phyloP scores from a whole-genome alignment of 2,329 filamentous ascomycete genomes.

The Epichloe coenophiala region DNA sequence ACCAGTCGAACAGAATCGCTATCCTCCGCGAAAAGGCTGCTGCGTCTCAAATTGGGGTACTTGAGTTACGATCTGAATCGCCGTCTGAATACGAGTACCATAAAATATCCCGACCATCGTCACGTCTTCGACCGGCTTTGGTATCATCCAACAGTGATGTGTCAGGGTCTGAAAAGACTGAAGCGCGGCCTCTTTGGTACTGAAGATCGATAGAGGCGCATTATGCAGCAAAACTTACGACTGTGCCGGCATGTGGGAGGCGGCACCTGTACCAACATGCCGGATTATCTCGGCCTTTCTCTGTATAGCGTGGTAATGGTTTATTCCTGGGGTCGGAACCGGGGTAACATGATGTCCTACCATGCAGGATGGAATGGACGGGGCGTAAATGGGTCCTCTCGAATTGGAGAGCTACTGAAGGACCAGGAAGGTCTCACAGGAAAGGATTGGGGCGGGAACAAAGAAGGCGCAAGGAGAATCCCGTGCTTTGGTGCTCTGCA shows the following conservation, averaged over 20 bases:
- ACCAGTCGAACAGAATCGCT: slow-evolving; percentile 24
- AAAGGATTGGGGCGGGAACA: too few species aligned
- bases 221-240: neutral
- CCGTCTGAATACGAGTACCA: slow-evolving; percentile 3
- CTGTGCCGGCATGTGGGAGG: neutral
- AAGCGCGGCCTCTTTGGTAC: slow-evolving; percentile 1
- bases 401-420: neutral
- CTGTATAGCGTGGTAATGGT: neutral
- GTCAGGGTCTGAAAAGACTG: neutral
- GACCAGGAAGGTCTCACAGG: neutral
- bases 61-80: slow-evolving; percentile 15
- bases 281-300: neutral
- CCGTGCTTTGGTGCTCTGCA: too few species aligned
- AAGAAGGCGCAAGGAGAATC: neutral
- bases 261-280: neutral
- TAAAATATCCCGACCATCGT: slow-evolving; percentile 6
- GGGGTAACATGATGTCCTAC: neutral
- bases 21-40: slow-evolving; percentile 39
- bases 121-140: slow-evolving; percentile 1
- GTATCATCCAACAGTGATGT: neutral
- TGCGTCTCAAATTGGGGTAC: slow-evolving; percentile 33
- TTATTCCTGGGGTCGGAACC: neutral
- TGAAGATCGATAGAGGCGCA: neutral
- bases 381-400: too few species aligned
- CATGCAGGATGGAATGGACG: neutral